Evolutionary conservation across 2,329 filamentous ascomycete species (phyloP).

Genomic region (Talaromyces sp.): DNA sequence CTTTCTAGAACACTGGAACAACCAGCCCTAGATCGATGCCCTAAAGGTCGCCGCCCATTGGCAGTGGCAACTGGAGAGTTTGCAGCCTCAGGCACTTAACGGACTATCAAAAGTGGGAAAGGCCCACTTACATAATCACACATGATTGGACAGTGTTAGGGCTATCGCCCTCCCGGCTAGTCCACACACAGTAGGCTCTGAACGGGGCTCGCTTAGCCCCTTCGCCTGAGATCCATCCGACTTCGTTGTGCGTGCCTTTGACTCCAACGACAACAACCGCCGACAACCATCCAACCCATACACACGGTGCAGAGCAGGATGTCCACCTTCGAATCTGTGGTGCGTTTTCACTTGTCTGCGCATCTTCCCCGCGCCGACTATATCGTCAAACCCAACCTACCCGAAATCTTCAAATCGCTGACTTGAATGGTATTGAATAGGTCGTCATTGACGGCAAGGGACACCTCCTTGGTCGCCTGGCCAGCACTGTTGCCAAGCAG

Average conservation of each 20-base stretch:
- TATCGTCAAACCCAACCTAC: slow-evolving; percentile 4
- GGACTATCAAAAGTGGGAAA: neutral
- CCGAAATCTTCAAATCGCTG: slow-evolving; percentile 33
- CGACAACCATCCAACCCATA: slow-evolving; percentile 49
- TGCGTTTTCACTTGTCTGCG: slow-evolving; percentile 48
- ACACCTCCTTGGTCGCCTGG: slow-evolving; percentile 98
- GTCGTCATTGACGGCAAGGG: slow-evolving; percentile 99
- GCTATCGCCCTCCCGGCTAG: slow-evolving; percentile 39
- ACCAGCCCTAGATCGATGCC: slow-evolving; percentile 25
- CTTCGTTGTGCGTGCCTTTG: slow-evolving; percentile 47
- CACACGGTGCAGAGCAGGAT: slow-evolving; percentile 55
- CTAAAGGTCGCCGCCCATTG: slow-evolving; percentile 16
- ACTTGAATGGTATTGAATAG: slow-evolving; percentile 57
- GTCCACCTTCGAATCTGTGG: slow-evolving; percentile 68
- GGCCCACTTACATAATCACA: neutral
- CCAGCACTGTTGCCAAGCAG: slow-evolving; percentile 98
- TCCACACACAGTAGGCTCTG: slow-evolving; percentile 39
- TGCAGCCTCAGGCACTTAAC: slow-evolving; percentile 2
- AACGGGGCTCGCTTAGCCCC: slow-evolving; percentile 43
- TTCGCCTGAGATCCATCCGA: slow-evolving; percentile 42
- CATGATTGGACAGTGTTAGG: slow-evolving; percentile 39
- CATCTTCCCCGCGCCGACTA: slow-evolving; percentile 15
- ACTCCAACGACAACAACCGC: slow-evolving; percentile 51
- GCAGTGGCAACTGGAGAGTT: slow-evolving; percentile 9
- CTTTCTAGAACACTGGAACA: slow-evolving; percentile 20